Conservation (phyloP, 2,329 filamentous ascomycete genomes). For the Aspergillus sergii region DNA sequence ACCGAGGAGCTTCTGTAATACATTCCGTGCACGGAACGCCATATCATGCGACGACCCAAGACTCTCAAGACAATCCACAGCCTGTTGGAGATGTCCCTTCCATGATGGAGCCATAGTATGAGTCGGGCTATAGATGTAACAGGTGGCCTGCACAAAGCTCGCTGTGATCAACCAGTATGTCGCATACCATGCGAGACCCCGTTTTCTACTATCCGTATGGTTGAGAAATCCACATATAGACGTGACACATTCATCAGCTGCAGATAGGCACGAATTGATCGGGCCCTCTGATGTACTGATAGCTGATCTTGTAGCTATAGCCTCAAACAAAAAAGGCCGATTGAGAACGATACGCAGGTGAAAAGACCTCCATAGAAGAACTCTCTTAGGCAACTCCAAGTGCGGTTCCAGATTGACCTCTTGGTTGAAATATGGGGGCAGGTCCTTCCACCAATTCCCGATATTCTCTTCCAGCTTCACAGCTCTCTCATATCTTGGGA, state of each 20-base stretch:
- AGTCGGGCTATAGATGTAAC: constrained; percentile 23
- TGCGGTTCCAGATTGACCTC: constrained; percentile 15
- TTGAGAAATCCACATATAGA: constrained; percentile 24
- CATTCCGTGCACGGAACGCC: constrained; percentile 21
- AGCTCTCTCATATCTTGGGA: constrained; percentile 19
- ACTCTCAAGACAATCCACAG: constrained; percentile 21
- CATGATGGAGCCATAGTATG: constrained; percentile 18
- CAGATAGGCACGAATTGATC: constrained; percentile 20
- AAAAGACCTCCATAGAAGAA: constrained; percentile 25
- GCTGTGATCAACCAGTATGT: constrained; percentile 28
- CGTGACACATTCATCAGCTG: constrained; percentile 23
- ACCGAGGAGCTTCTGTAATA: constrained; percentile 23
- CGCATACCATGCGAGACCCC: constrained; percentile 26
- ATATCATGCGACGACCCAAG: constrained; percentile 24
- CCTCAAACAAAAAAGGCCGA: constrained; percentile 24
- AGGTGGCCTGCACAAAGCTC: constrained; percentile 27
- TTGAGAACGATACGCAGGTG: constrained; percentile 28
- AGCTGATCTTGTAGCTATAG: constrained; percentile 18
- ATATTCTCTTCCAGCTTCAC: constrained; percentile 20
- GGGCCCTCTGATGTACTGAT: constrained; percentile 17
- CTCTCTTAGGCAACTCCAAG: constrained; percentile 21
- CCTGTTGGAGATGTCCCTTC: constrained; percentile 19
- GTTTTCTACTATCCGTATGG: constrained; percentile 18
- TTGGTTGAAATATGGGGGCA: constrained; percentile 17
- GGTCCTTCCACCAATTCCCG: constrained; percentile 17